Base-by-base conservation (phyloP, 1,284 basidiomycete species). In the Tilletia setariae region DNA sequence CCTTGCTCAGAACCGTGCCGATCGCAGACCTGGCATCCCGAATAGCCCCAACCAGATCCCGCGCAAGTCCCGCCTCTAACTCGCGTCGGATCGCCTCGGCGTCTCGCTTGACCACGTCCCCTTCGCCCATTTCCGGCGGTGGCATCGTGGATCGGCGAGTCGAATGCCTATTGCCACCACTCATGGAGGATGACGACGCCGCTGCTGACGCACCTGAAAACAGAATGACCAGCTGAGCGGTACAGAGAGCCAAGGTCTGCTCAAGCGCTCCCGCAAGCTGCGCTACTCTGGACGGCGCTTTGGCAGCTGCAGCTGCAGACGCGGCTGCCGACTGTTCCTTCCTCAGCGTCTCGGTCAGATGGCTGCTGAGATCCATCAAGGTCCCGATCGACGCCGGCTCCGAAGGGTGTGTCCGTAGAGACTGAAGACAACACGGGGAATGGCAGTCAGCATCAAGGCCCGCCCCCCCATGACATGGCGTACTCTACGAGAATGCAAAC, bases 321-420 rank as follows among this genome's bases (percentile, higher is more conserved):
- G 53, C 53, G 9, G 15, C n/a, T 25, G 56, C 16, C 13, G 25
- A 2, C 32, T 35, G 32, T 4, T 7, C 2, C 56, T 61, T 71
- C 15, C 76, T 28, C 40, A 78, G n/a, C 19, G 66, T 59, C 63
- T 79, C 77, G 53, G 66, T 75, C 1, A 76, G 71, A 47, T 75
- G 74, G 25, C 69, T 56, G 28, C 67, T 67, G 2, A 78, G 70
- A 47, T 80, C 79, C 8, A 81, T 64, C 2, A 81, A 70, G 19
- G 80, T 81, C 44, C 80, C 80, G 7, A 80, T 68, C 13, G 79
- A 79, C n/a, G 78, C 74, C 2, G 74, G 71, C 32, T 68, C 67
- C 4, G 67, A 67, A 1, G 79, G 72, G 21, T 70, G 68, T 1
- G 74, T 78, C 35, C 78, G 72, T 2, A 79, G 56, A 40, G 56